These are phyloP conservation scores for Ilyonectria mors-panacis DNA, from an alignment of 2,329 filamentous ascomycete genomes.

Conservation along the genomic window DNA sequence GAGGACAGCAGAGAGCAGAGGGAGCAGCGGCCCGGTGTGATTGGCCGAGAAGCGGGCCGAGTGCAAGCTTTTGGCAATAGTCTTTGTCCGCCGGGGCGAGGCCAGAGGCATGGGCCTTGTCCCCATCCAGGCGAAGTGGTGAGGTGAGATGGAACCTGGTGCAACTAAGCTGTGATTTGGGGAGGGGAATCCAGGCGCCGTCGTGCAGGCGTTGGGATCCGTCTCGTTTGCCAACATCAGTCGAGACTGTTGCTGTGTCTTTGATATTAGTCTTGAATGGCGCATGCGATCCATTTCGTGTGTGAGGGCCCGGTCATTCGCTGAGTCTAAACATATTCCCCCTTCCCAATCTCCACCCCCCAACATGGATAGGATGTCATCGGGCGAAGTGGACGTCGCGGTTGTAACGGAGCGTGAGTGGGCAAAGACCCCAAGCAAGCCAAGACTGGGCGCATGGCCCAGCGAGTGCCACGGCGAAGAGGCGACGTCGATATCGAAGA, in stretches of 20 bases:
- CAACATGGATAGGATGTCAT: constrained; percentile 32
- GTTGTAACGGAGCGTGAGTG: constrained; percentile 26
- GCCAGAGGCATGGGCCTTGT: constrained; percentile 35
- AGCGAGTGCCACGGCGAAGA: constrained; percentile 7
- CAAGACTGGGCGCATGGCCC: constrained; percentile 21
- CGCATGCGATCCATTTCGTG: constrained; percentile 36
- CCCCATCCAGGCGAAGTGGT: constrained; percentile 26
- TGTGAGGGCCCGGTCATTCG: constrained; percentile 29
- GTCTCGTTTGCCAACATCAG: constrained; percentile 24
- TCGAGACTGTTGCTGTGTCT: constrained; percentile 30
- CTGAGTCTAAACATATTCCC: constrained; percentile 27
- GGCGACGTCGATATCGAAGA: not conserved
- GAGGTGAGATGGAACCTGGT: constrained; percentile 35
- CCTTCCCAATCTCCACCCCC: constrained; percentile 30
- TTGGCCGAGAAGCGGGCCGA: constrained; percentile 34
- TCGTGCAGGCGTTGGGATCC: constrained; percentile 17
- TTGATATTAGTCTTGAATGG: constrained; percentile 35
- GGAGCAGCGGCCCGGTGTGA: constrained; percentile 32
- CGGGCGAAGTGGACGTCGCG: constrained; percentile 27
- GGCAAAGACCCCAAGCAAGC: constrained; percentile 6
- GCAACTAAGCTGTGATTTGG: constrained; percentile 34
- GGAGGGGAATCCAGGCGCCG: constrained; percentile 27
- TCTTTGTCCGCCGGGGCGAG: constrained; percentile 34
- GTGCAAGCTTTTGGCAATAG: constrained; percentile 43
- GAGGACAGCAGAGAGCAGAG: constrained; percentile 5